These are phyloP conservation scores for Cymbopogon citratus DNA, from an alignment of 176 grass and related monocot species.

Conservation along the genomic window DNA sequence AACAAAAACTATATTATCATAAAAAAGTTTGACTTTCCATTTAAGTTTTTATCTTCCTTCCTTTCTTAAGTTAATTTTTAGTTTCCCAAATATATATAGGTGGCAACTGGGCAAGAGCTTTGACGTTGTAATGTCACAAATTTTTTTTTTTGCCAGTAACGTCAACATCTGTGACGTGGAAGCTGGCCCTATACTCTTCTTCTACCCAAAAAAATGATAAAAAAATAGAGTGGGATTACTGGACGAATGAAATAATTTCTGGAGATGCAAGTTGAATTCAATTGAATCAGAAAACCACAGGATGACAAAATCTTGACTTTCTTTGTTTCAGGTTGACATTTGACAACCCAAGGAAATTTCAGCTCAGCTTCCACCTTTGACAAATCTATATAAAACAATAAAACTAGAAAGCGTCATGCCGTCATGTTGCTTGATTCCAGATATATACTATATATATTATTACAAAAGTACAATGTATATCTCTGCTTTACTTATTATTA, in stretches of 20 bases:
- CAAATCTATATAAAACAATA: not conserved
- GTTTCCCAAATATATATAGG: too few relatives aligned
- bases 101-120: not conserved
- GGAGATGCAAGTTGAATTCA: not conserved
- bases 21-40: not conserved
- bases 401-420: not conserved
- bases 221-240: not conserved
- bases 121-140: not conserved
- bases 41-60: not conserved
- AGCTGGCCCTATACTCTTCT: not conserved
- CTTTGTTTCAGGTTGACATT: not conserved
- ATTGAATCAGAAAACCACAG: not conserved
- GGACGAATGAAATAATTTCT: not conserved
- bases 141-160: slow-evolving; percentile 8
- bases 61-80: not conserved
- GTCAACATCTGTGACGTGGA: not conserved
- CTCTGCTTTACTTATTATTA: not conserved
- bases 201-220: not conserved
- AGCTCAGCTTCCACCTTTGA: not conserved
- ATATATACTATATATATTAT: not conserved
- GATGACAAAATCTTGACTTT: not conserved
- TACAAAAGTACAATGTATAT: not conserved
- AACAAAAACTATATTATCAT: not conserved
- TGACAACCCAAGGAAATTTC: slow-evolving; percentile 5
- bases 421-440: not conserved